Percentiles rank a stretch among this genome's conserved stretches.
phyloP scores from a whole-genome alignment of 768 basidiomycete species.

The Symmetrospora coprosmae region DNA sequence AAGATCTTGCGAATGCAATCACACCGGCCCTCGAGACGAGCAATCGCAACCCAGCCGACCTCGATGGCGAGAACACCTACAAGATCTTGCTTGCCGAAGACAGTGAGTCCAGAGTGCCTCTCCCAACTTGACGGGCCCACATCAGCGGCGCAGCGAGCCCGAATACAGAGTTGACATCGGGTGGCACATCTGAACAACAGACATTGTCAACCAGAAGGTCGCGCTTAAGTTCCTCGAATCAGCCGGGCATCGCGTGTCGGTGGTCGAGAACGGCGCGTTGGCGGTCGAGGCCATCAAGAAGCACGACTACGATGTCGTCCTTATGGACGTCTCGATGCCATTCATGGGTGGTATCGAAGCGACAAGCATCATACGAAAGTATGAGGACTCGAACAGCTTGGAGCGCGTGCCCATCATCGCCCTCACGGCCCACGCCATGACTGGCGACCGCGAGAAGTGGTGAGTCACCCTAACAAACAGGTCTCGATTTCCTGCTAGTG shows the following conservation, averaged over 20 bases:
- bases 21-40: slow-evolving; percentile 89
- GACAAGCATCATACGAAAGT: slow-evolving; percentile 69
- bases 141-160: too few species aligned
- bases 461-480: slow-evolving; percentile 5
- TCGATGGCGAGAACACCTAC: slow-evolving; percentile 70
- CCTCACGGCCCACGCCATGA: slow-evolving; percentile 94
- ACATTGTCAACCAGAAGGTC: slow-evolving; percentile 66
- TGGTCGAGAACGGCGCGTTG: slow-evolving; percentile 89
- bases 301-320: slow-evolving; percentile 39
- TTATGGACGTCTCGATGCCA: slow-evolving; percentile 47
- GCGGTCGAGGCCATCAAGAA: slow-evolving; percentile 85
- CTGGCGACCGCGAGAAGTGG: slow-evolving; percentile 67
- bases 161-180: slow-evolving; percentile 2
- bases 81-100: slow-evolving; percentile 94
- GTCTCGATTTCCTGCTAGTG: not conserved
- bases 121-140: not conserved
- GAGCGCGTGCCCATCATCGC: slow-evolving; percentile 81
- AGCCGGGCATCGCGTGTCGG: slow-evolving; percentile 86
- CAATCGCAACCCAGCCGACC: slow-evolving; percentile 73
- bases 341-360: slow-evolving; percentile 99
- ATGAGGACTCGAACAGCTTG: slow-evolving; percentile 59
- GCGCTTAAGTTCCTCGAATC: slow-evolving; percentile 94
- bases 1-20: slow-evolving; percentile 80
- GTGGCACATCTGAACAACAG: too few species aligned
- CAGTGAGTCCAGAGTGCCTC: slow-evolving; percentile 37